phyloP scores from a whole-genome alignment of 352 stramenopile genomes.

The Globisporangium irregulare region DNA sequence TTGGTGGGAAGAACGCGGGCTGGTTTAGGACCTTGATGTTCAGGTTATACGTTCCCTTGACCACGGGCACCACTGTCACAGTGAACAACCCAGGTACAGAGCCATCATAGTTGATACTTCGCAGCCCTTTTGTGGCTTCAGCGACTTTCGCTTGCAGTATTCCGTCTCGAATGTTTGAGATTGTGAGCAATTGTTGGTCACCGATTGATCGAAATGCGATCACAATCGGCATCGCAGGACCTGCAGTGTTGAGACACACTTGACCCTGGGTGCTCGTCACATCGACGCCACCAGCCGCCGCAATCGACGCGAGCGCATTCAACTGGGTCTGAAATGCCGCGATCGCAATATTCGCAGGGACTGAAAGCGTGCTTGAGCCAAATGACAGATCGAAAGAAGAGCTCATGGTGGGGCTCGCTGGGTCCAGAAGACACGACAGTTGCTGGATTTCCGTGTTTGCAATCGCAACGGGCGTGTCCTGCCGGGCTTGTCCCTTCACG shows the following conservation, averaged over 20 bases:
- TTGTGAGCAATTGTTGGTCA: conserved; percentile 33
- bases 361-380: conserved; percentile 26
- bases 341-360: conserved; percentile 35
- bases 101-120: conserved; percentile 70
- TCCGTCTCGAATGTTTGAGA: conserved; percentile 45
- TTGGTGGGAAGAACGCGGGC: conserved; percentile 64
- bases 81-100: conserved; percentile 65
- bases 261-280: conserved; percentile 33
- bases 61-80: conserved; percentile 78
- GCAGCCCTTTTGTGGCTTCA: conserved; percentile 68
- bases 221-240: conserved; percentile 25
- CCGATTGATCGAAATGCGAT: conserved; percentile 53
- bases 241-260: conserved; percentile 30
- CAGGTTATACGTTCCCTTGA: conserved; percentile 69
- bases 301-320: conserved; percentile 44
- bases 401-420: conserved; percentile 19
- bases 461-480: conserved; percentile 36
- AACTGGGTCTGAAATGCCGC: conserved; percentile 42
- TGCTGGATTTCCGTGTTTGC: conserved; percentile 60
- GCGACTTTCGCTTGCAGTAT: conserved; percentile 42
- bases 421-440: conserved; percentile 47
- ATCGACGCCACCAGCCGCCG: conserved; percentile 42
- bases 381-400: conserved; percentile 58
- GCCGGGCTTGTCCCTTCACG: conserved; percentile 40
- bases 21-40: conserved; percentile 45